Conservation (phyloP, 116 monocot genomes). For the Dioscorea cayenensis region DNA sequence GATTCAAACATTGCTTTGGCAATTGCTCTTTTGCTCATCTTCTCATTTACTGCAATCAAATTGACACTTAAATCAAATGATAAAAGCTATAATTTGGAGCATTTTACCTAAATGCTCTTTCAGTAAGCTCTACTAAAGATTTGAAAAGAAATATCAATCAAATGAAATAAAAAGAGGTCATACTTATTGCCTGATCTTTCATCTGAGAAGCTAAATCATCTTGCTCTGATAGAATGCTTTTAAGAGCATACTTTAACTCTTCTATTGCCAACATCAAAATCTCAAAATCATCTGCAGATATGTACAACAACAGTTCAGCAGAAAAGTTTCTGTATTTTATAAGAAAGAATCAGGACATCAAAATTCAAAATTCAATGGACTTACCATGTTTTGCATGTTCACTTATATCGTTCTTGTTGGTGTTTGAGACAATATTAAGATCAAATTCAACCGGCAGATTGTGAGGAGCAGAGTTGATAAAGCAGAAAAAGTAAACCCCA, state of each 20-base stretch:
- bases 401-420: slow-evolving; percentile 31
- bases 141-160: neutral
- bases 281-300: slow-evolving; percentile 60
- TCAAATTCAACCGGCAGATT: slow-evolving; percentile 96
- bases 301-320: neutral
- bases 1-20: slow-evolving; percentile 83
- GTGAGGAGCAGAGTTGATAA: slow-evolving; percentile 91
- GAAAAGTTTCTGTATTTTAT: neutral
- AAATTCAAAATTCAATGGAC: neutral
- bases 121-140: neutral
- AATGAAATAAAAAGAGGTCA: neutral
- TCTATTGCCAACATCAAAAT: slow-evolving; percentile 64
- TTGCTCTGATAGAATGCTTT: slow-evolving; percentile 86
- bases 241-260: slow-evolving; percentile 71
- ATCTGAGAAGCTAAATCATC: slow-evolving; percentile 92
- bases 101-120: neutral
- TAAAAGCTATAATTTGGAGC: no score
- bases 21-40: slow-evolving; percentile 69
- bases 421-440: slow-evolving; percentile 68
- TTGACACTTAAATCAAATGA: slow-evolving; percentile 1
- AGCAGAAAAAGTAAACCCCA: slow-evolving; percentile 89
- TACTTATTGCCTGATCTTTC: slow-evolving; percentile 86
- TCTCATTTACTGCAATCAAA: slow-evolving; percentile 64
- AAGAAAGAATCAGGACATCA: neutral
- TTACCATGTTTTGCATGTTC: slow-evolving; percentile 98